Evolutionary conservation across 306 rosid species (phyloP), one percentile per base, ranked within the genome.

Genomic region (Cicer pinnatifidum): DNA sequence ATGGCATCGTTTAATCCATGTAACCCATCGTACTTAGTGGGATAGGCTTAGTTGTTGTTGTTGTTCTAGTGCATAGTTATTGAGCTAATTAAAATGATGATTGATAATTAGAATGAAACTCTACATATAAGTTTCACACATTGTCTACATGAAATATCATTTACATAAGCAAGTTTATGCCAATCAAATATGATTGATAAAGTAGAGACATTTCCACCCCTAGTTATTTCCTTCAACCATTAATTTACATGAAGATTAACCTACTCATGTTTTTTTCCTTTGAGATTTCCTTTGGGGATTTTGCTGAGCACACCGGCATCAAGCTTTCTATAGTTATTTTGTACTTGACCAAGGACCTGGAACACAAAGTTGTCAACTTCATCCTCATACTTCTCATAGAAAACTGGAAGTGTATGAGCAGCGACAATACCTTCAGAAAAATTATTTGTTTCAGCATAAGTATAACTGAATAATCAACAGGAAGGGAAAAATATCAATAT

Each of bases 381-480:
- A 71, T 85, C 92, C 8, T 89, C 97, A 1, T 93, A 82, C 77
- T 67, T 91, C 83, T 93, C 97, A 38, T 93, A 93, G 39, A 93
- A 77, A 62, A 91, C 84, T 54, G 98, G 98, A 17, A 93, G 86
- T 11, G 92, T 91, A 82, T 93, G 93, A 13, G 92, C 92, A n/a
- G 85, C 97, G 54, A 89, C 84, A 61, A 93, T 86, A 77, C 97
- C 98, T 93, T 67, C 0, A 2, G 44, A 65, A 52, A 80, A 40
- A 76, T 60, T 1, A 68, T 1, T 51, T 53, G 15, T 8, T 41
- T 69, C 75, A 80, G 69, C 45, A 63, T 68, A 70, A 62, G 40
- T 43, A 39, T 52, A 38, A 8, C 75, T 72, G 43, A 67, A 76
- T 61, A 73, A 48, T 63, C 19, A 72, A 75, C 37, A 68, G 8